Percentiles rank a stretch among this genome's conserved stretches.
These are phyloP conservation scores for Boletus pseudopeckii DNA, from an alignment of 768 basidiomycete species.

Conservation along the genomic window DNA sequence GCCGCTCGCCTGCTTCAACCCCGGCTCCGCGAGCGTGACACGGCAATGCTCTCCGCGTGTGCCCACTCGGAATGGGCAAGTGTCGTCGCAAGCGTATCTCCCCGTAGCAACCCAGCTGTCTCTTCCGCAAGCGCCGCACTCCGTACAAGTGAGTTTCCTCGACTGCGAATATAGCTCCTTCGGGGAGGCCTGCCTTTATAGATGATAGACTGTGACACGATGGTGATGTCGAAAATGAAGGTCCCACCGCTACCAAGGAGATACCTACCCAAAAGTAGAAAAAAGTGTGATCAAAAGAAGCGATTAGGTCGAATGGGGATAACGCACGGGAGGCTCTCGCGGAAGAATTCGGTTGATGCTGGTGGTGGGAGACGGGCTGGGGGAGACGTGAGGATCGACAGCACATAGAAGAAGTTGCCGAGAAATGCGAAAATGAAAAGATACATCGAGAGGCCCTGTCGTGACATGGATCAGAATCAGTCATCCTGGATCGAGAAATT, in stretches of 20 bases:
- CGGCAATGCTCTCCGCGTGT: constrained; percentile 18
- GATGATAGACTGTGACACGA: constrained; percentile 79
- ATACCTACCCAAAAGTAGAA: constrained; percentile 47
- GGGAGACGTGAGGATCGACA: constrained; percentile 83
- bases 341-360: constrained; percentile 61
- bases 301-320: neutral
- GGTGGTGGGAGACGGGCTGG: constrained; percentile 53
- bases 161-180: constrained; percentile 19
- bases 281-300: neutral
- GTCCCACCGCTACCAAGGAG: constrained; percentile 92
- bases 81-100: constrained; percentile 36
- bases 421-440: constrained; percentile 92
- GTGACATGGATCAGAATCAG: constrained; percentile 3
- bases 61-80: constrained; percentile 22
- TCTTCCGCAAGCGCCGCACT: constrained; percentile 40
- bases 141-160: constrained; percentile 28
- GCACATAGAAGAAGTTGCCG: constrained; percentile 91
- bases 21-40: constrained; percentile 37
- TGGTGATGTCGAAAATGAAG: constrained; percentile 88
- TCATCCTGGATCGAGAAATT: constrained; percentile 1
- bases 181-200: constrained; percentile 57
- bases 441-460: constrained; percentile 86
- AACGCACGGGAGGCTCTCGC: constrained; percentile 82
- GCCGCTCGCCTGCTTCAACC: constrained; percentile 23
- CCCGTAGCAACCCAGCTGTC: constrained; percentile 46